Evolutionary conservation across 345 rosid species (phyloP).

Genomic region (Heritiera fomes): DNA sequence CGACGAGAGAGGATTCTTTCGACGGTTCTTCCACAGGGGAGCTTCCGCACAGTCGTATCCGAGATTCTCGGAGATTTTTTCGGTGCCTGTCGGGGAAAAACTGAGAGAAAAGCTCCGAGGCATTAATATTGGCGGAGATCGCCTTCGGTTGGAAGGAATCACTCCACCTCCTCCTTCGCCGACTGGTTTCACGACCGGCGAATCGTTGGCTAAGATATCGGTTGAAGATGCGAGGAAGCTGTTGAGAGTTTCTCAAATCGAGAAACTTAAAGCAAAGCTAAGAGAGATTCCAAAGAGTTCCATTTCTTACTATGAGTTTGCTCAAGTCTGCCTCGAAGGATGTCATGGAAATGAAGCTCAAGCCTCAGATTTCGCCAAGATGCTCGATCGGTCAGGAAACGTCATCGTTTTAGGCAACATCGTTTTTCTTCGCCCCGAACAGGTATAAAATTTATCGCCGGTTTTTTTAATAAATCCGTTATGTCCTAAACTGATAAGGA

Average conservation of each 20-base stretch:
- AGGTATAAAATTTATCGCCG: conserved; percentile 42
- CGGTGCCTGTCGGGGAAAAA: conserved; percentile 52
- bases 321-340: conserved; percentile 48
- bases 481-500: not conserved
- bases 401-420: conserved; percentile 72
- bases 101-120: conserved; percentile 47
- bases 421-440: conserved; percentile 73
- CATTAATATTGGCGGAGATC: conserved; percentile 30
- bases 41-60: conserved; percentile 24
- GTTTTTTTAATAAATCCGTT: not conserved
- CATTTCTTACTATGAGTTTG: conserved; percentile 50
- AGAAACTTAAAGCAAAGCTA: conserved; percentile 61
- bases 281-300: conserved; percentile 49
- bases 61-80: conserved; percentile 31
- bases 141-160: conserved; percentile 27
- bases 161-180: conserved; percentile 15
- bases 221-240: conserved; percentile 60
- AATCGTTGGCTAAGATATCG: conserved; percentile 33
- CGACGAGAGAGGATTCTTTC: conserved; percentile 38
- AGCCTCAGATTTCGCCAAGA: conserved; percentile 55
- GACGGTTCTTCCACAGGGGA: conserved; percentile 47
- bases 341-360: conserved; percentile 49
- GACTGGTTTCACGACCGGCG: conserved; percentile 4
- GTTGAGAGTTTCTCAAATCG: conserved; percentile 53
- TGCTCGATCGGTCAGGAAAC: conserved; percentile 63